Evolutionary conservation across 1,139 yeast species (phyloP).

Genomic region (Taphrina sp.): DNA sequence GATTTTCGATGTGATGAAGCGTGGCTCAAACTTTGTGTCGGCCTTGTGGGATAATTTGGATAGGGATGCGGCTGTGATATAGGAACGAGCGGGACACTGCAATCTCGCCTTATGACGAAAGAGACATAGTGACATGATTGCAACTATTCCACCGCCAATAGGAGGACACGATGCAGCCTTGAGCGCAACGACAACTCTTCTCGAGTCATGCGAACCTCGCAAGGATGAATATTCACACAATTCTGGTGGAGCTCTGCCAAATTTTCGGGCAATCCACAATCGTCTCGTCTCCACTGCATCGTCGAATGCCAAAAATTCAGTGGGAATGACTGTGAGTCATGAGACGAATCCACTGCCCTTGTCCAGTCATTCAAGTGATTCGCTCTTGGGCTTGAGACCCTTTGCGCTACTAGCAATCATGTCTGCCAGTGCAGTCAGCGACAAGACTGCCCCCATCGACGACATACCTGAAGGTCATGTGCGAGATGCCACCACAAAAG

Average conservation of each 20-base stretch:
- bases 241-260: background rate
- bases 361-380: no score
- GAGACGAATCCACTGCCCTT: no score
- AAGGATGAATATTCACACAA: no score
- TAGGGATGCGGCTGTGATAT: conserved; percentile 6
- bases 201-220: background rate
- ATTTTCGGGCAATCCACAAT: no score
- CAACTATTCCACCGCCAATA: no score
- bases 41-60: background rate
- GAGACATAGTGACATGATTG: conserved; percentile 8
- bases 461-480: conserved; percentile 25
- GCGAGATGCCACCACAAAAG: conserved; percentile 28
- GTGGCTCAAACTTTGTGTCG: background rate
- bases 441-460: conserved; percentile 21
- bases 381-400: no score
- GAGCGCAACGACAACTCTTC: background rate
- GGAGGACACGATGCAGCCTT: no score
- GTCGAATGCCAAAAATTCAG: no score
- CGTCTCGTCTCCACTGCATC: no score
- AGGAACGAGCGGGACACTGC: background rate
- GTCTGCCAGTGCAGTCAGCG: conserved; percentile 27
- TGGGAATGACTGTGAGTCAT: no score
- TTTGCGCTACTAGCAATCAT: no score
- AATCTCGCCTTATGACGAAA: background rate
- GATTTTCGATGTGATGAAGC: conserved; percentile 6